Evolutionary conservation across 176 grass and related monocot genomes (phyloP), one percentile per base, ranked within the genome.

Genomic region (Urochloa ruziziensis): DNA sequence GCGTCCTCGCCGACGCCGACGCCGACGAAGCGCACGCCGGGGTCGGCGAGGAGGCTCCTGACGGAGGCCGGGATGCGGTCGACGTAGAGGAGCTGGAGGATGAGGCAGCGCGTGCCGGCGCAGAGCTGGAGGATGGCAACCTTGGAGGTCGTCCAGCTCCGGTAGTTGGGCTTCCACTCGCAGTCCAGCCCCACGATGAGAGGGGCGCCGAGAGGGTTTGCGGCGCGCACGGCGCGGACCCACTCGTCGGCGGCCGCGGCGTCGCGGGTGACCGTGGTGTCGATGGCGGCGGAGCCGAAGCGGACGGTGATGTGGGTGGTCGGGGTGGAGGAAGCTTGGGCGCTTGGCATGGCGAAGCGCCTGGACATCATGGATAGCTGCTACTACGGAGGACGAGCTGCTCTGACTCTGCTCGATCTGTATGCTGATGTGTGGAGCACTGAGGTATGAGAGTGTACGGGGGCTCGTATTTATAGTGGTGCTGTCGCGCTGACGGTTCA

Each of bases 101-200:
- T 19, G 71, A 94, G 87, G 92, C 92, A 94, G 59, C 36, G 62
- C 10, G 47, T 49, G 61, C 74, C 89, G 13, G 70, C 59, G 82
- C 92, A 91, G 68, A 91, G 86, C 83, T 91, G 86, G 21, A 91
- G 86, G 52, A 87, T 35, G 25, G 86, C 86, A 13, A 94, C 88
- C 75, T 62, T 86, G 75, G 87, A 77, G 28, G 54, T 57, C n/a
- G 21, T 68, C 74, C 73, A 77, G 0, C 33, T 12, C 19, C 7
- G 0, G 74, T 62, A 21, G 52, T 83, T 63, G 37, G 82, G 88
- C 33, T 83, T 91, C 86, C 89, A 94, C 64, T 94, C 76, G 70
- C 89, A 91, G 84, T 91, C 83, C 19, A 94, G 86, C 17, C 89
- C 86, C 39, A 89, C 92, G 32, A 91, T 44, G 24, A 86, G 60